Percentiles rank a stretch among this genome's conserved stretches.
Evolutionary conservation across 768 basidiomycete genomes (phyloP).

Genomic region (Calocera viscosa): DNA sequence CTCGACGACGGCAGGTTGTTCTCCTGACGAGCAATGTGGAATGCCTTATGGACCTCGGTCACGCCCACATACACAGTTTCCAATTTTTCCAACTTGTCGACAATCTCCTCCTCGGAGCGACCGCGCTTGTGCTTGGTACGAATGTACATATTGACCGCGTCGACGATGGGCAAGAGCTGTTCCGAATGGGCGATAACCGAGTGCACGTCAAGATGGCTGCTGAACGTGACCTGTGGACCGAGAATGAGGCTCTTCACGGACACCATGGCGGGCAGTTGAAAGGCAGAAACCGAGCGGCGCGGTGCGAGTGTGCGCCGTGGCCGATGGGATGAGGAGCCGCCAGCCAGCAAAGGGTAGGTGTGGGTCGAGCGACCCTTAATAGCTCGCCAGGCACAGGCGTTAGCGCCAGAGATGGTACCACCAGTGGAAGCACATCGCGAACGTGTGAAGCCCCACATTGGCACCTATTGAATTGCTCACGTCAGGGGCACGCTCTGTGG

Average conservation of each 20-base stretch:
- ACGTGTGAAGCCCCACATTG: neutral
- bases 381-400: neutral
- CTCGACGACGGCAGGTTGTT: neutral
- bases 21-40: slow-evolving; percentile 3
- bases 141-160: neutral
- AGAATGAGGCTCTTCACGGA: neutral
- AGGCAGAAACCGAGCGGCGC: neutral
- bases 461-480: neutral
- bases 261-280: neutral
- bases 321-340: neutral
- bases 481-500: too few relatives aligned
- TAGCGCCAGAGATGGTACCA: neutral
- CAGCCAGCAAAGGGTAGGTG: neutral
- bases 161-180: neutral
- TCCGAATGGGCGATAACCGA: slow-evolving; percentile 3
- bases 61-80: neutral
- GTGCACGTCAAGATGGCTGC: neutral
- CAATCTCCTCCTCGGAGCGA: neutral
- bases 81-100: neutral
- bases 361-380: neutral
- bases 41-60: neutral
- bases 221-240: neutral
- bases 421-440: neutral
- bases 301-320: neutral
- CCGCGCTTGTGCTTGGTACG: neutral